Evolutionary conservation across 345 rosid species (phyloP).

Genomic region (Excoecaria cochinchinensis): DNA sequence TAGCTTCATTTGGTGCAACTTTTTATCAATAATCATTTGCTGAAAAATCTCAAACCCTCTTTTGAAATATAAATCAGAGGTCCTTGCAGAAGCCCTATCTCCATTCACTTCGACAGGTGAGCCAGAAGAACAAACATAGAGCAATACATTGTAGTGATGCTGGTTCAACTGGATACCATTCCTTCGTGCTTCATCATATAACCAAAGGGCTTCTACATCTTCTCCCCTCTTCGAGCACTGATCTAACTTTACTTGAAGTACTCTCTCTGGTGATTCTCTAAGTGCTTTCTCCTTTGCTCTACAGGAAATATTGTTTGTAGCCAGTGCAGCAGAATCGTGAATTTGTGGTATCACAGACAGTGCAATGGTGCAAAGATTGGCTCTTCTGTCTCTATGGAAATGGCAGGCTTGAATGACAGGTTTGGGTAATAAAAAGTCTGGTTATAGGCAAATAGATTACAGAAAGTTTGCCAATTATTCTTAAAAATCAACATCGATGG

Average conservation of each 20-base stretch:
- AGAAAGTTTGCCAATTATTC: neutral
- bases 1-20: constrained; percentile 78
- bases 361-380: constrained; percentile 40
- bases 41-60: constrained; percentile 82
- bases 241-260: constrained; percentile 55
- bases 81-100: constrained; percentile 21
- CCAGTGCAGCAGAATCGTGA: constrained; percentile 29
- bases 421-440: constrained; percentile 20
- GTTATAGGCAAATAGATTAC: constrained; percentile 25
- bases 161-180: constrained; percentile 46
- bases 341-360: constrained; percentile 27
- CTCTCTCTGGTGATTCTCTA: constrained; percentile 56
- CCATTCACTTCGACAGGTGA: constrained; percentile 31
- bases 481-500: constrained; percentile 29
- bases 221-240: constrained; percentile 65
- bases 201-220: constrained; percentile 65
- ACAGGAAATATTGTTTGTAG: constrained; percentile 31
- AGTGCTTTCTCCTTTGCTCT: constrained; percentile 52
- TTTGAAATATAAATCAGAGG: constrained; percentile 37
- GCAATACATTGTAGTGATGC: constrained; percentile 68
- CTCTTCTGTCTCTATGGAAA: constrained; percentile 26
- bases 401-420: constrained; percentile 22
- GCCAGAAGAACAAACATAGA: constrained; percentile 68
- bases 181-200: constrained; percentile 72
- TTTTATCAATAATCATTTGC: constrained; percentile 68